These are phyloP conservation scores for Astragalus membranaceus DNA, from an alignment of 306 rosid species.

Conservation along the genomic window DNA sequence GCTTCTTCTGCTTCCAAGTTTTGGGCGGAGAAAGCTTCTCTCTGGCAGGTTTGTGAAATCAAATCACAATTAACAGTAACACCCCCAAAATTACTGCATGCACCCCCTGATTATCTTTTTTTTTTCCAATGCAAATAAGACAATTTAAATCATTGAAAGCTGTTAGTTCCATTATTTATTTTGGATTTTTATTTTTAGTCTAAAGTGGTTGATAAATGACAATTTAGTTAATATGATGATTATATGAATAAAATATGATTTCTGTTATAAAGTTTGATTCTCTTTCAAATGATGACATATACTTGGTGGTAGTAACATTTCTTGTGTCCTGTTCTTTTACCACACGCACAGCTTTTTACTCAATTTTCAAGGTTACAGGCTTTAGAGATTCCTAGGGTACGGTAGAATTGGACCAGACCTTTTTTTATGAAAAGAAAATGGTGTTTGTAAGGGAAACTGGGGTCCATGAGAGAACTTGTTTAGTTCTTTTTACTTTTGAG, in stretches of 20 bases:
- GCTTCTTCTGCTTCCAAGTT: conserved; percentile 65
- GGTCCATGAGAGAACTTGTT: conserved; percentile 7
- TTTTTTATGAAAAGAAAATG: not conserved
- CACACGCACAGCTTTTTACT: not conserved
- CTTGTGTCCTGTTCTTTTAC: not conserved
- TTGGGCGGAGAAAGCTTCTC: conserved; percentile 55
- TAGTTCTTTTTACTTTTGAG: conserved; percentile 2
- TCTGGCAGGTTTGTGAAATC: conserved; percentile 56
- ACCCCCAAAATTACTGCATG: not conserved
- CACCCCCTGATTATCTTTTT: not conserved
- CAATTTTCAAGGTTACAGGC: conserved; percentile 9
- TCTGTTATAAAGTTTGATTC: not conserved
- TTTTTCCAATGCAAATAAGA: not conserved
- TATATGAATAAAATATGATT: not conserved
- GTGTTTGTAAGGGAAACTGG: not conserved
- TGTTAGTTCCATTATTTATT: not conserved
- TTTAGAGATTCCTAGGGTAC: conserved; percentile 19
- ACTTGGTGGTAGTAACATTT: not conserved
- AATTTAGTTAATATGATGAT: not conserved
- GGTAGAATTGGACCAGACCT: not conserved
- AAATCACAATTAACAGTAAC: not conserved
- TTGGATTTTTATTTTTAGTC: not conserved
- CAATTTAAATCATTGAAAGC: not conserved
- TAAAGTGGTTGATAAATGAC: not conserved
- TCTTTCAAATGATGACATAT: not conserved